A percentile compares a stretch with the other conserved stretches of the same genome.
These are phyloP conservation scores for Chrysosporium queenslandicum DNA, from an alignment of 2,329 filamentous ascomycete genomes.

Conservation along the genomic window DNA sequence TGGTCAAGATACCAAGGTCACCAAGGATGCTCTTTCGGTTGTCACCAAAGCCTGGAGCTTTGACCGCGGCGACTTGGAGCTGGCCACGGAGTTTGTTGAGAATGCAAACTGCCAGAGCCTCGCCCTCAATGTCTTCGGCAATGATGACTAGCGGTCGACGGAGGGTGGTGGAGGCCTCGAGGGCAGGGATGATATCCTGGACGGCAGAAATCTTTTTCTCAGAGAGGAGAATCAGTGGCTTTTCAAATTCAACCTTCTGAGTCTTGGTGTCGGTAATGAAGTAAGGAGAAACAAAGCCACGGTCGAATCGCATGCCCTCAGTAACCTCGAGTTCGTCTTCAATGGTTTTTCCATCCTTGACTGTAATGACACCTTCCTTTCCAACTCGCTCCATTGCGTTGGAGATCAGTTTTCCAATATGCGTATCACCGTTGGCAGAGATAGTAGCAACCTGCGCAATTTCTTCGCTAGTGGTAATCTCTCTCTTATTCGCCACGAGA, in stretches of 20 bases:
- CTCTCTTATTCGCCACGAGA: constrained; percentile 89
- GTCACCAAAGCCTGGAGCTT: constrained; percentile 98
- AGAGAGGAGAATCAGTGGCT: constrained; percentile 93
- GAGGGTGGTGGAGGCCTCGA: constrained; percentile 91
- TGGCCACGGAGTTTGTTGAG: constrained; percentile 99
- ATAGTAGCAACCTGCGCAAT: constrained; percentile 98
- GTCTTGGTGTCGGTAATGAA: constrained; percentile 99
- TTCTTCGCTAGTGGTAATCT: constrained; percentile 95
- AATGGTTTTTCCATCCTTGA: constrained; percentile 99
- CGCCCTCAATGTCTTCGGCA: constrained; percentile 96
- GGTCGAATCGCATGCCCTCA: constrained; percentile 99
- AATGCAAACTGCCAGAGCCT: constrained; percentile 97
- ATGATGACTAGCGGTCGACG: constrained; percentile 96
- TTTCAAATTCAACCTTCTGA: constrained; percentile 99
- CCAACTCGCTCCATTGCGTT: constrained; percentile 99
- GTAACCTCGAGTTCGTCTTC: constrained; percentile 97
- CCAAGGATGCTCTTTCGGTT: constrained; percentile 99
- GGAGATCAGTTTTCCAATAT: constrained; percentile 91
- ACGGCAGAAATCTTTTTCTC: constrained; percentile 99
- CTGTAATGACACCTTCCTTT: constrained; percentile 99
- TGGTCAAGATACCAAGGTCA: constrained; percentile 89
- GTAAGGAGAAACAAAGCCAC: constrained; percentile 96
- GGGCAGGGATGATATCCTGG: constrained; percentile 95
- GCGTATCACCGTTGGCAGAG: constrained; percentile 89
- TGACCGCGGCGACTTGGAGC: constrained; percentile 95